Conservation (phyloP, 805 yeast genomes). For the Cyberlindnera veronae region DNA sequence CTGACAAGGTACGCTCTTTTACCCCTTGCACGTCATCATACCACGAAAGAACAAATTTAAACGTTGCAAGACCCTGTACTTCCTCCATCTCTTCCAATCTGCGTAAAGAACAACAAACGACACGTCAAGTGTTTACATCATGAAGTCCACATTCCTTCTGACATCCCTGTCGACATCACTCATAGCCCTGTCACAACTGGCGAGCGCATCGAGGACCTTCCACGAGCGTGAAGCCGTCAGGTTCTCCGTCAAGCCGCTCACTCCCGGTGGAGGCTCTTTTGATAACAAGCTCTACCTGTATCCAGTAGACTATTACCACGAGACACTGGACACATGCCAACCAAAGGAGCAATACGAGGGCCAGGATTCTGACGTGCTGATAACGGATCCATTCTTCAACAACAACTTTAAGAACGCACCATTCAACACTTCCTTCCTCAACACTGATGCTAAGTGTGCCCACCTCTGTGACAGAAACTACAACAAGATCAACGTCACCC, state of each 20-base stretch:
- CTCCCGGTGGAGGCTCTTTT: conserved; percentile 27
- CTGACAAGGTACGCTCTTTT: too few species aligned
- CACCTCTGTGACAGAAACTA: conserved; percentile 20
- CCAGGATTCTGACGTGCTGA: conserved; percentile 2
- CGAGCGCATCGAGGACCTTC: conserved; percentile 5
- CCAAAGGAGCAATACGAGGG: conserved; percentile 14
- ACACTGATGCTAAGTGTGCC: conserved; percentile 11
- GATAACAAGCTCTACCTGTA: conserved; percentile 25
- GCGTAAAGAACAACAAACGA: background rate
- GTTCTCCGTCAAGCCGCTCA: conserved; percentile 21
- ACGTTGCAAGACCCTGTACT: too few species aligned
- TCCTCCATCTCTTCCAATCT: too few species aligned
- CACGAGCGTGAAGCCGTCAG: conserved; percentile 20
- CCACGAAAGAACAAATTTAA: too few species aligned
- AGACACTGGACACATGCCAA: conserved; percentile 21
- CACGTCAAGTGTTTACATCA: background rate
- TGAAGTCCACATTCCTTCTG: background rate
- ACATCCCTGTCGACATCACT: background rate
- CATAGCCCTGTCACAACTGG: background rate
- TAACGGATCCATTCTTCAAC: conserved; percentile 16
- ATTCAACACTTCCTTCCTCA: conserved; percentile 20
- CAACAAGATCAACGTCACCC: conserved; percentile 23
- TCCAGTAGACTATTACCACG: conserved; percentile 25
- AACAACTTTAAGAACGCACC: conserved; percentile 21
- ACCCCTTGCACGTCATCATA: too few species aligned